Evolutionary conservation across 495 filamentous ascomycete species (phyloP).

Genomic region (Penicillium coprophilum): DNA sequence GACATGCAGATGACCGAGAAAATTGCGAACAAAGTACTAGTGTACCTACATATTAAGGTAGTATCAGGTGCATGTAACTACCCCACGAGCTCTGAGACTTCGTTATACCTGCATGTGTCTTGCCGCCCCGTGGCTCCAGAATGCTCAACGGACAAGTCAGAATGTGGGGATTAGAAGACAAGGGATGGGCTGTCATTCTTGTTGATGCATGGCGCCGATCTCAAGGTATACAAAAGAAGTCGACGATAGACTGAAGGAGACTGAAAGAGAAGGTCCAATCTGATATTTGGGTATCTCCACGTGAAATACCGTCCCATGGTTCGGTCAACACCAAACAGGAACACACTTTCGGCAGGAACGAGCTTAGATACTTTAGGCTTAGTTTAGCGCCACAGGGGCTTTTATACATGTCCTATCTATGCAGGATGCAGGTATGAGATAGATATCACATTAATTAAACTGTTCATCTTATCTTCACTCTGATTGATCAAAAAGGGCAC

Average conservation of each 20-base stretch:
- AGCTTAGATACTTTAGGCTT: neutral
- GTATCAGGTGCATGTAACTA: neutral
- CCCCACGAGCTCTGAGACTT: neutral
- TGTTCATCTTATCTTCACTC: neutral
- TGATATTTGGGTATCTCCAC: constrained; percentile 7
- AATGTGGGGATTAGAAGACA: neutral
- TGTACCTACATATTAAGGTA: neutral
- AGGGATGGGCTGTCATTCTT: constrained; percentile 8
- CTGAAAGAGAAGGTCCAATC: constrained; percentile 3
- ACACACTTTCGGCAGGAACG: constrained; percentile 5
- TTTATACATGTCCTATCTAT: neutral
- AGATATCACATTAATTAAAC: neutral
- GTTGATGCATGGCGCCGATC: constrained; percentile 1
- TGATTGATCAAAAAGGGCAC: constrained; percentile 6
- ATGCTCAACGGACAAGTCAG: neutral
- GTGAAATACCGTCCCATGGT: constrained; percentile 1
- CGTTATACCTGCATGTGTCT: neutral
- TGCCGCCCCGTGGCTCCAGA: neutral
- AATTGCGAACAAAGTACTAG: neutral
- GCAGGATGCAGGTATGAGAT: neutral
- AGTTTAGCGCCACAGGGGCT: neutral
- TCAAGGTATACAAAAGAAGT: neutral
- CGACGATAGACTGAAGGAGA: too few species aligned
- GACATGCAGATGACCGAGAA: neutral
- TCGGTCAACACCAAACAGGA: neutral